These are phyloP conservation scores for Fusarium beomiforme DNA, from an alignment of 2,329 filamentous ascomycete species.

Conservation along the genomic window DNA sequence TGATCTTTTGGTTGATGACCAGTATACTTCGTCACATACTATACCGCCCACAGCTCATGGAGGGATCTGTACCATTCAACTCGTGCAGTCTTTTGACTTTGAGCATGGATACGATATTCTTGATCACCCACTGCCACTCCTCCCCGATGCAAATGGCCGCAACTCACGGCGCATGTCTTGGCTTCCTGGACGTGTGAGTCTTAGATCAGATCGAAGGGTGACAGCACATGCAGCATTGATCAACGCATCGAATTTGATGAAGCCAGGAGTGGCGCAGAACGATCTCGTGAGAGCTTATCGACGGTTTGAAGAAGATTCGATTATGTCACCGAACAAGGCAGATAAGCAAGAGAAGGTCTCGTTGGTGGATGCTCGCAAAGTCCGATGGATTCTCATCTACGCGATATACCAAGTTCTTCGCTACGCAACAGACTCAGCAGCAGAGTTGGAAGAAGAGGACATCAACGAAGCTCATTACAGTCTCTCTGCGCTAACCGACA, in stretches of 20 bases:
- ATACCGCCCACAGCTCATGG: constrained; percentile 67
- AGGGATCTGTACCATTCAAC: constrained; percentile 76
- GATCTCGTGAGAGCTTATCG: constrained; percentile 74
- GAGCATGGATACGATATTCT: constrained; percentile 68
- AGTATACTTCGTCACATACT: constrained; percentile 59
- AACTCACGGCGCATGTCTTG: constrained; percentile 53
- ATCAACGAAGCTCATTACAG: constrained; percentile 66
- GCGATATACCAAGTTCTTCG: constrained; percentile 77
- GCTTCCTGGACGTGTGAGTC: constrained; percentile 53
- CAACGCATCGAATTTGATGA: constrained; percentile 58
- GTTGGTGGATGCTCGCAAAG: constrained; percentile 75
- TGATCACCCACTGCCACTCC: constrained; percentile 71
- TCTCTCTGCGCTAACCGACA: constrained; percentile 55
- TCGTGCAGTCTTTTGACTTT: constrained; percentile 72
- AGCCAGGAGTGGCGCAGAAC: constrained; percentile 55
- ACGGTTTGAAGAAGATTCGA: constrained; percentile 72
- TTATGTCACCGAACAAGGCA: constrained; percentile 59
- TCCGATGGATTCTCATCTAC: constrained; percentile 83
- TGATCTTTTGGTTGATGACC: constrained; percentile 73
- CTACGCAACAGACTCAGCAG: constrained; percentile 68
- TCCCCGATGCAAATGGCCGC: constrained; percentile 61
- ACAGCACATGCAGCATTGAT: constrained; percentile 63
- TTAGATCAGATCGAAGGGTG: constrained; percentile 59
- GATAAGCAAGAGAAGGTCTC: constrained; percentile 65
- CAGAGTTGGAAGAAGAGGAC: constrained; percentile 69